phyloP scores from a whole-genome alignment of 1,284 basidiomycete genomes.

The Melampsora americana region DNA sequence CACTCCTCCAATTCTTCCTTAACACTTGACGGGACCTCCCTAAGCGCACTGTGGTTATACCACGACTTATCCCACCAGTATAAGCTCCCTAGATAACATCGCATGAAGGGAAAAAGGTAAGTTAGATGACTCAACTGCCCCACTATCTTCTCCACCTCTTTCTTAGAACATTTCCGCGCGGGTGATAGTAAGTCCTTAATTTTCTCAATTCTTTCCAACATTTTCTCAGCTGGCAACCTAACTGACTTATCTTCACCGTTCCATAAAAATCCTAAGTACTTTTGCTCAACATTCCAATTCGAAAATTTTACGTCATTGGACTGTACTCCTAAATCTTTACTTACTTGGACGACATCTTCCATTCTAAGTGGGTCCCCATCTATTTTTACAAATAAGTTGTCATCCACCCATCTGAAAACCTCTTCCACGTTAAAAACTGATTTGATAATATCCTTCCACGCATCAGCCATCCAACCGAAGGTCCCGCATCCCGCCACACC shows the following conservation, averaged over 20 bases:
- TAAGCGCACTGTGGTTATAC: background rate
- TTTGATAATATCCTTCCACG: background rate
- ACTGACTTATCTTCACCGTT: background rate
- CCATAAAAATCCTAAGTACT: background rate
- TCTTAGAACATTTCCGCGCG: background rate
- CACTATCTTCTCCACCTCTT: background rate
- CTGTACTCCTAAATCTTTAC: background rate
- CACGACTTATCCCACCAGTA: background rate
- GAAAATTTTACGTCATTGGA: background rate
- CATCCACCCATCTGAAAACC: constrained; percentile 5
- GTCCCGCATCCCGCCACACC: constrained; percentile 11
- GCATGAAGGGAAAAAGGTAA: background rate
- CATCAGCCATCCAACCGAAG: background rate
- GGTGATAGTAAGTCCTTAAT: background rate
- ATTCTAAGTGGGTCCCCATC: background rate
- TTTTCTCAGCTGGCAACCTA: background rate
- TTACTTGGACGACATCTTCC: background rate
- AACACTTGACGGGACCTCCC: background rate
- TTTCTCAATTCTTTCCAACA: background rate
- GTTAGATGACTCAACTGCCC: background rate
- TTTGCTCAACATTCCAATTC: background rate
- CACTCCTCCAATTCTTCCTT: background rate
- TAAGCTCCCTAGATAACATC: background rate
- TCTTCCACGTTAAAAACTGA: too few relatives aligned
- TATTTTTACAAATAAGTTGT: background rate